Conservation (phyloP, 306 rosid genomes). For the Gastrolobium bilobum region DNA sequence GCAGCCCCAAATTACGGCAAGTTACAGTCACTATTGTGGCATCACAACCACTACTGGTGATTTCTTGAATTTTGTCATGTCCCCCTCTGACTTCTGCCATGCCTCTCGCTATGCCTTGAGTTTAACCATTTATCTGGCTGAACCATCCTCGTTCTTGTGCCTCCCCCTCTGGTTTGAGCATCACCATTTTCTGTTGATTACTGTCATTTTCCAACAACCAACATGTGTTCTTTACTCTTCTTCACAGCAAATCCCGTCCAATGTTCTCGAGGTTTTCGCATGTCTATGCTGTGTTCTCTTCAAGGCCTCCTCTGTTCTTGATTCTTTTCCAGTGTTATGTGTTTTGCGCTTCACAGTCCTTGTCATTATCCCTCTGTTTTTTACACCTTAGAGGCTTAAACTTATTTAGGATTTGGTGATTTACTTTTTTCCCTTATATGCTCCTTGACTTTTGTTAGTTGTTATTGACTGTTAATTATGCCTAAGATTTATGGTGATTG, state of each 20-base stretch:
- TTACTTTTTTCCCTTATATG: neutral
- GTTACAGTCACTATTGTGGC: neutral
- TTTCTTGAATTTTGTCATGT: neutral
- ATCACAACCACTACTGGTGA: neutral
- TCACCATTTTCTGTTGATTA: neutral
- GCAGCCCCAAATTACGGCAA: neutral
- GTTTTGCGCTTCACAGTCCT: neutral
- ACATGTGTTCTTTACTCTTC: neutral
- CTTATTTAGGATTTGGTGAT: neutral
- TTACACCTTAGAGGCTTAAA: neutral
- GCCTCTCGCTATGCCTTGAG: neutral
- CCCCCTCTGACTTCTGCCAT: neutral
- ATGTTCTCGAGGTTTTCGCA: neutral
- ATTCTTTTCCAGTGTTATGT: neutral
- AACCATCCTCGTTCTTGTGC: too few relatives aligned
- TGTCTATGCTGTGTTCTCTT: neutral
- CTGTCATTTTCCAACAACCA: neutral
- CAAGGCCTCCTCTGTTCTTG: slow-evolving; percentile 17
- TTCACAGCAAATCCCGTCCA: neutral
- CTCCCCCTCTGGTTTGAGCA: neutral
- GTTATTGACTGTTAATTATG: neutral
- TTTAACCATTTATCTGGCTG: neutral
- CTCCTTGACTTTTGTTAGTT: slow-evolving; percentile 2
- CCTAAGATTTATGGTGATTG: neutral
- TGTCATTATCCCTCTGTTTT: slow-evolving; percentile 17